Evolutionary conservation across 345 rosid genomes (phyloP).

Genomic region (Salix exigua): DNA sequence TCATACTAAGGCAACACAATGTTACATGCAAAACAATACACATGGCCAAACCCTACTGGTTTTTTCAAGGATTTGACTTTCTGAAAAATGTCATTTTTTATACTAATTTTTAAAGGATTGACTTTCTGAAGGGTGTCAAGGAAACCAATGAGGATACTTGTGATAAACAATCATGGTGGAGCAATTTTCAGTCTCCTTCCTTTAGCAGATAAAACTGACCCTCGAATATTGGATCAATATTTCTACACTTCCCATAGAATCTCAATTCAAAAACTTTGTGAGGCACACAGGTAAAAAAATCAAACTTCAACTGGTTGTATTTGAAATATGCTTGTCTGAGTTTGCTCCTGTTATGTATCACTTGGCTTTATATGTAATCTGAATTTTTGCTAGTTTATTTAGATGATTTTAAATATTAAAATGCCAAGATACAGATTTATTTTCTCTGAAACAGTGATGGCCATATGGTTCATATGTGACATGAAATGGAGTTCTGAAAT

Average conservation of each 20-base stretch:
- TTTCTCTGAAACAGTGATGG: neutral
- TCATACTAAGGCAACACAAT: no score
- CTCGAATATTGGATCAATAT: slow-evolving; percentile 57
- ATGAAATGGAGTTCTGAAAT: neutral
- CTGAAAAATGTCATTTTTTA: neutral
- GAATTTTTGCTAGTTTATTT: no score
- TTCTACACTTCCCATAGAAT: slow-evolving; percentile 84
- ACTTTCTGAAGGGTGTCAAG: slow-evolving; percentile 50
- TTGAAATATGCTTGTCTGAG: neutral
- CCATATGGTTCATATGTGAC: neutral
- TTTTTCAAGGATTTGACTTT: neutral
- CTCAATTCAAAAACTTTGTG: slow-evolving; percentile 66
- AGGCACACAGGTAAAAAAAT: slow-evolving; percentile 75
- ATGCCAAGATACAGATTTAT: neutral
- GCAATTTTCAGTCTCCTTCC: slow-evolving; percentile 98
- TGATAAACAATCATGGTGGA: slow-evolving; percentile 93
- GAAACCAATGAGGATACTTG: slow-evolving; percentile 81
- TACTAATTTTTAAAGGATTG: slow-evolving; percentile 8
- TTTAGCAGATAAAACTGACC: slow-evolving; percentile 66
- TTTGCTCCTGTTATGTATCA: neutral
- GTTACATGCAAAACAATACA: no score
- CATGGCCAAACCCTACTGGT: no score
- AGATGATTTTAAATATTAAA: no score
- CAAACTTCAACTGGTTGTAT: neutral
- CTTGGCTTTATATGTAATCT: neutral